A percentile compares a stretch with the other conserved stretches of the same genome.
These are phyloP conservation scores for Kwoniella heveanensis DNA, from an alignment of 768 basidiomycete species.

Conservation along the genomic window DNA sequence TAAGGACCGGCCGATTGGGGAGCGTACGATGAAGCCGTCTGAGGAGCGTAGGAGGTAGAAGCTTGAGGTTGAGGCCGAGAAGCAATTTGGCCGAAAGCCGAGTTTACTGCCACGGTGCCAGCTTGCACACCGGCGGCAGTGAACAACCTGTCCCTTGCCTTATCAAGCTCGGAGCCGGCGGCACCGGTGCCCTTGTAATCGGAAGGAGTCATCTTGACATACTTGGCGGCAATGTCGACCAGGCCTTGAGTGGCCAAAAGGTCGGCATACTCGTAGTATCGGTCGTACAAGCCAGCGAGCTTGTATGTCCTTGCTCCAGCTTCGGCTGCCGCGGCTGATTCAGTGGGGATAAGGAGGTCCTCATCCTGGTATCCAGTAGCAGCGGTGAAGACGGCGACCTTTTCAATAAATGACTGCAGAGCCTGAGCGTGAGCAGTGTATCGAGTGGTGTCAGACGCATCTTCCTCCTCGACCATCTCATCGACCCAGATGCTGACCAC, in stretches of 20 bases:
- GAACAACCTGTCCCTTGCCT: constrained; percentile 47
- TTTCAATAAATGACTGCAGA: constrained; percentile 91
- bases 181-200: constrained; percentile 71
- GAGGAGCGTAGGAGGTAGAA: constrained; percentile 10
- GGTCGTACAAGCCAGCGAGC: constrained; percentile 81
- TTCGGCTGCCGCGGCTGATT: constrained; percentile 58
- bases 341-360: constrained; percentile 63
- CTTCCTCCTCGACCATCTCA: constrained; percentile 85
- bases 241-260: constrained; percentile 88
- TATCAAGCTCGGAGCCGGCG: constrained; percentile 43
- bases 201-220: constrained; percentile 74
- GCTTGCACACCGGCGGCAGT: constrained; percentile 32
- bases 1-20: constrained; percentile 15
- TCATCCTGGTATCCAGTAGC: constrained; percentile 64
- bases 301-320: constrained; percentile 70
- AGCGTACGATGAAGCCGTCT: constrained; percentile 15
- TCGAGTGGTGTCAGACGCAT: constrained; percentile 55
- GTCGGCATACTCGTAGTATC: constrained; percentile 94
- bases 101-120: constrained; percentile 9
- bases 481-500: constrained; percentile 89
- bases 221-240: constrained; percentile 74
- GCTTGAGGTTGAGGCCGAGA: constrained; percentile 1
- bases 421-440: constrained; percentile 65
- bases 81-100: constrained; percentile 9
- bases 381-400: constrained; percentile 85